Percentiles rank a stretch among this genome's conserved stretches.
phyloP scores from a whole-genome alignment of 768 basidiomycete genomes.

The Amyloporia xantha region DNA sequence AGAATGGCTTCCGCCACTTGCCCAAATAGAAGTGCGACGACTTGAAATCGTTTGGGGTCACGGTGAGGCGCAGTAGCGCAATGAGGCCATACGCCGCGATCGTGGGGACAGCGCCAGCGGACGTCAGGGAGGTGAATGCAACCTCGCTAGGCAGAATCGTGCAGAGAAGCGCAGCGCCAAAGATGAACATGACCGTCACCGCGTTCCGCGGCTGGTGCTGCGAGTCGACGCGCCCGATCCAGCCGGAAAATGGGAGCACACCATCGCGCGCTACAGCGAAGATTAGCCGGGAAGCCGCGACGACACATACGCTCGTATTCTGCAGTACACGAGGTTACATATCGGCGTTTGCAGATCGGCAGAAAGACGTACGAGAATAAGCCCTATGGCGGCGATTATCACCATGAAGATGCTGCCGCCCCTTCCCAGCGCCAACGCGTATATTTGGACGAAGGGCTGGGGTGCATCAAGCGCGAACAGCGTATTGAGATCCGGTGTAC shows the following conservation, averaged over 20 bases:
- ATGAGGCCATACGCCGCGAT: conserved; percentile 87
- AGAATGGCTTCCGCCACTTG: conserved; percentile 58
- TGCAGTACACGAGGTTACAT: conserved; percentile 21
- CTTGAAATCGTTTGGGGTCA: conserved; percentile 72
- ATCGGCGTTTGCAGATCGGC: not conserved
- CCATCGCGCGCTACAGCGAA: conserved; percentile 95
- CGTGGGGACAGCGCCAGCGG: conserved; percentile 79
- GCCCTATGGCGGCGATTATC: conserved; percentile 72
- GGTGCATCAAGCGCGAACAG: conserved; percentile 78
- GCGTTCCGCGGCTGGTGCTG: conserved; percentile 78
- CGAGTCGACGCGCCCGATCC: conserved; percentile 72
- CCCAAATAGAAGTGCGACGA: conserved; percentile 71
- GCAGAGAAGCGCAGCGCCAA: conserved; percentile 68
- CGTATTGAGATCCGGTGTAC: conserved; percentile 70
- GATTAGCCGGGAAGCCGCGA: conserved; percentile 82
- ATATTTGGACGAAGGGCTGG: conserved; percentile 88
- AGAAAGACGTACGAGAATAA: conserved; percentile 58
- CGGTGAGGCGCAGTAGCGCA: conserved; percentile 60
- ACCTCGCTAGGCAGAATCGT: conserved; percentile 86
- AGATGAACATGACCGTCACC: conserved; percentile 80
- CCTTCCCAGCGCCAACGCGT: conserved; percentile 75
- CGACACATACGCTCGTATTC: conserved; percentile 85
- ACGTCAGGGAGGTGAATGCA: conserved; percentile 86
- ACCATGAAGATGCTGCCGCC: conserved; percentile 85
- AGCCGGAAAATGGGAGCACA: conserved; percentile 73